Evolutionary conservation across 2,329 filamentous ascomycete genomes (phyloP), one percentile per base, ranked within the genome.

Genomic region (Aphanocladium album): DNA sequence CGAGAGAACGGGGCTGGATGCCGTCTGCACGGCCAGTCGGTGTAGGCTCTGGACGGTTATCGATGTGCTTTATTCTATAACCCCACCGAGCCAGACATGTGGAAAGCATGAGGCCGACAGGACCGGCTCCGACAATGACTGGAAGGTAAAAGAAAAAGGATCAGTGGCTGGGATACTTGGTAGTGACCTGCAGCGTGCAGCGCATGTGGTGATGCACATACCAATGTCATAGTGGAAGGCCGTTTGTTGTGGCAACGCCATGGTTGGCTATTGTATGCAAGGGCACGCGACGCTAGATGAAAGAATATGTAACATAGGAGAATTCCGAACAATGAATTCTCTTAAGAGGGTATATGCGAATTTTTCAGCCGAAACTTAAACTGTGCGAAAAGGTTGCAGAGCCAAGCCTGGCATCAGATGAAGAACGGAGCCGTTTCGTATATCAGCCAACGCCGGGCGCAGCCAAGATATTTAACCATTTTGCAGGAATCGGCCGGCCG

Each of bases 61-160:
- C 93, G 70, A 96, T 91, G 76, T 96, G 91, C 80, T 93, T 96
- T 74, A 97, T 91, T 73, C 86, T 91, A 80, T 96, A 97, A 21
- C 93, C 93, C 91, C 92, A 96, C 78, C 92, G 83, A 63, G 91
- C 90, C 63, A 97, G 83, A 71, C 90, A 93, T 33, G 92, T 92
- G 9, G 91, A 95, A 25, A 96, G 83, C 76, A 96, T 87, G 61
- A 96, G 83, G 60, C 93, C 93, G 45, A 93, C 91, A 4, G 93
- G 93, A 17, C 93, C 93, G 60, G 93, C 93, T 65, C 93, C 93
- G 60, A 96, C 83, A 66, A 96, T 92, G 67, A 96, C 91, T 85
- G 55, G 83, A 17, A 49, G 3, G 9, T 27, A n/a, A 19, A 64
- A 74, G 56, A 30, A n/a, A 21, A 64, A 74, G 57, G 66, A 53